Evolutionary conservation across 208 protist species (phyloP), one percentile per base, ranked within the genome.

Genomic region (Trypanosoma platydactyli): DNA sequence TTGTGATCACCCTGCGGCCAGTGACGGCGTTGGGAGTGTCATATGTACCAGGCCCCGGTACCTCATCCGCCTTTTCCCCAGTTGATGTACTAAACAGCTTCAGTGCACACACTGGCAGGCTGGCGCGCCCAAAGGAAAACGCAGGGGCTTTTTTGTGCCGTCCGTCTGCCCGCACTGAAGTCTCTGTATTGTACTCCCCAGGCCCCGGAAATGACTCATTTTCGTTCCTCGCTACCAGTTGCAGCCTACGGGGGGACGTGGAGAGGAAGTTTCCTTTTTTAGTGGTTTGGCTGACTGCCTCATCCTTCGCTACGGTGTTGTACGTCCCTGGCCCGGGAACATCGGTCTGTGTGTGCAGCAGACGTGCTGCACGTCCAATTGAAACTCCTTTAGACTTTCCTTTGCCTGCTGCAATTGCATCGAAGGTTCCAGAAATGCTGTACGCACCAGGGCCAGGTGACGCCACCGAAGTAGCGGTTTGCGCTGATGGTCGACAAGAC

Each of bases 361-460:
- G 27, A 25, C 62, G 55, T 24, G 55, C 48, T n/a, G 56, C 56
- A 9, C 65, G 20, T 16, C 62, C 57, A 27, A 69, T 63, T 16
- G 58, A 63, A 4, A 67, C 41, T 16, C 55, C 49, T 18, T 52
- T n/a, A 15, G 56, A 25, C 24, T 50, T 55, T 33, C 50, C 48
- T 30, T 61, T 61, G 3, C n/a, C n/a, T 25, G 77, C n/a, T 25
- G 79, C 80, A 58, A 59, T 72, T 24, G 33, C 52, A 20, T 70
- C 61, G 61, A 76, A 86, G 40, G 79, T 75, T 18, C 62, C 62
- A 25, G 71, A 57, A n/a, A 84, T 66, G 30, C 88, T 72, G 66
- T 88, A 91, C 29, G 79, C 75, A 20, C 85, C 85, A 12, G 85
- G 85, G 7, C 85, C 79, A n/a, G 85, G 85, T 29, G 64, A 53